Percentiles rank a stretch among this genome's conserved stretches.
Conservation (phyloP, 306 rosid genomes). For the Prinsepia uniflora region DNA sequence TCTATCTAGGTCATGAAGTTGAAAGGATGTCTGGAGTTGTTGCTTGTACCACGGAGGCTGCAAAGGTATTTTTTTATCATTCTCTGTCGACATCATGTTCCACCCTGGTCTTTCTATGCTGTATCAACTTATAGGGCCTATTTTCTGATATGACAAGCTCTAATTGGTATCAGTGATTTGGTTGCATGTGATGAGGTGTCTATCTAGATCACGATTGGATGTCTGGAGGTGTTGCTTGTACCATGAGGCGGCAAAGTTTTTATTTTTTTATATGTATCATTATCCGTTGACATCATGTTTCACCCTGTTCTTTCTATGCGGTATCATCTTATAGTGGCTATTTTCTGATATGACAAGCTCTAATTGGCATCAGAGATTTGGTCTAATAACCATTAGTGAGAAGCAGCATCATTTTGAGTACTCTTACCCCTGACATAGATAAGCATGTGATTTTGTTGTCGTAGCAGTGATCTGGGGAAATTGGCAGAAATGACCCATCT, state of each 20-base stretch:
- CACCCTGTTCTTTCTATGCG: no score
- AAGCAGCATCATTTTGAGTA: neutral
- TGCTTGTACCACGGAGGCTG: neutral
- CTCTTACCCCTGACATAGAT: neutral
- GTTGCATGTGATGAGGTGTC: neutral
- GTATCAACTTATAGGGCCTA: neutral
- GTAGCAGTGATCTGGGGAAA: neutral
- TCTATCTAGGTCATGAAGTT: neutral
- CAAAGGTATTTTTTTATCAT: neutral
- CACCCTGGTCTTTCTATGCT: neutral
- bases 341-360: neutral
- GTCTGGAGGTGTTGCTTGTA: neutral
- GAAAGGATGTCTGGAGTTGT: neutral
- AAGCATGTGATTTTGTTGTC: neutral
- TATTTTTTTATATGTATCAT: neutral
- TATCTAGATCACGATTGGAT: neutral
- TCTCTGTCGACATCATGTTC: neutral
- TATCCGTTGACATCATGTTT: neutral
- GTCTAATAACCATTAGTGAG: neutral
- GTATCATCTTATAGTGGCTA: no score
- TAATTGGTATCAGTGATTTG: neutral
- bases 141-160: neutral
- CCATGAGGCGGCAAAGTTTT: neutral
- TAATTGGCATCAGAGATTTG: neutral
- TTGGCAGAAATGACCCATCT: neutral